phyloP scores from a whole-genome alignment of 345 rosid genomes.

The Abelmoschus esculentus region DNA sequence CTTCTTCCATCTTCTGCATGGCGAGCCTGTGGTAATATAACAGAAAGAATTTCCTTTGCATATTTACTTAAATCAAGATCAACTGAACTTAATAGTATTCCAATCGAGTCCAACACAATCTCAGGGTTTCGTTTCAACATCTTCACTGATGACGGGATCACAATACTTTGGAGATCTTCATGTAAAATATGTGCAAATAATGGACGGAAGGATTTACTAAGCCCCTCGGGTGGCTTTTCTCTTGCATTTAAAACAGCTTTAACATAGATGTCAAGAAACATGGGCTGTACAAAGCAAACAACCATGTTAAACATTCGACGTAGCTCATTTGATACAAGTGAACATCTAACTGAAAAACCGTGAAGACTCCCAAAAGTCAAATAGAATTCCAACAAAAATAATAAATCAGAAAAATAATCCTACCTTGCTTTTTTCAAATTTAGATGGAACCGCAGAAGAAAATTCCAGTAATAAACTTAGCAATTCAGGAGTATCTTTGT shows the following conservation, averaged over 20 bases:
- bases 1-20: slow-evolving; percentile 88
- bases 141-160: slow-evolving; percentile 79
- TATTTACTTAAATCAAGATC: slow-evolving; percentile 87
- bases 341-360: slow-evolving; percentile 2
- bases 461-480: slow-evolving; percentile 63
- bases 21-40: slow-evolving; percentile 70
- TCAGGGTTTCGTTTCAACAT: slow-evolving; percentile 98
- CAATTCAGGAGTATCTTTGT: slow-evolving; percentile 64
- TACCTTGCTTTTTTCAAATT: slow-evolving; percentile 66
- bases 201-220: slow-evolving; percentile 57
- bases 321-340: background rate
- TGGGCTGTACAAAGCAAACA: slow-evolving; percentile 43
- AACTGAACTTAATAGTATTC: slow-evolving; percentile 49
- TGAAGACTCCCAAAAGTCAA: background rate
- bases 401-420: slow-evolving; percentile 5
- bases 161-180: slow-evolving; percentile 69
- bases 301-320: slow-evolving; percentile 2
- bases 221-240: slow-evolving; percentile 56
- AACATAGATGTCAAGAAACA: slow-evolving; percentile 70
- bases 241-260: slow-evolving; percentile 71
- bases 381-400: background rate
- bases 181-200: slow-evolving; percentile 54
- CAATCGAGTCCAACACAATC: slow-evolving; percentile 78
- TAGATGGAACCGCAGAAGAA: slow-evolving; percentile 38
- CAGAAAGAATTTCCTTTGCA: slow-evolving; percentile 67